Conservation (phyloP, 1,284 basidiomycete genomes). For the Rhodotorula sp. region DNA sequence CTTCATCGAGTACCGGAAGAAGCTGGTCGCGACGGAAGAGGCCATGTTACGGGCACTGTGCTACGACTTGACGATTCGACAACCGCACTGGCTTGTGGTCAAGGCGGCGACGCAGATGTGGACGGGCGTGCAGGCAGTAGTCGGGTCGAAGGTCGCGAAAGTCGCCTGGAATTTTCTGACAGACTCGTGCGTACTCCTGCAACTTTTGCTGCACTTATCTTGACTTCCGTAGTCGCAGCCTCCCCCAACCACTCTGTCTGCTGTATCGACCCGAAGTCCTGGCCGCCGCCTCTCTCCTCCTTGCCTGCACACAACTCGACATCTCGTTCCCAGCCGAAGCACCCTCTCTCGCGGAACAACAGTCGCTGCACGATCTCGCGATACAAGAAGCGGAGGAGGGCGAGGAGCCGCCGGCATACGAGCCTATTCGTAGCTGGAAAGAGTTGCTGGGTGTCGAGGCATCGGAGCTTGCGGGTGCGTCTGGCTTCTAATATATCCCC, state of each 20-base stretch:
- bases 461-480: constrained; percentile 23
- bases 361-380: constrained; percentile 7
- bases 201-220: background rate
- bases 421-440: constrained; percentile 18
- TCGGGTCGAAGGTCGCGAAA: constrained; percentile 7
- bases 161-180: constrained; percentile 33
- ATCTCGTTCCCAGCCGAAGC: constrained; percentile 6
- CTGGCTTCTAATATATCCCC: too few relatives aligned
- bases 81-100: constrained; percentile 39
- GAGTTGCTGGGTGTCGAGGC: constrained; percentile 22
- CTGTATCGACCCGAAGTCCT: constrained; percentile 20
- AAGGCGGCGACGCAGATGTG: constrained; percentile 15
- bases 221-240: background rate
- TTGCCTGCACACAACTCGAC: constrained; percentile 19
- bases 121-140: constrained; percentile 3
- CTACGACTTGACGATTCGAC: constrained; percentile 43
- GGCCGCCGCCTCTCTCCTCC: constrained; percentile 25
- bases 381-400: constrained; percentile 28
- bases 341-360: constrained; percentile 2
- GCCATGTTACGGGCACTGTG: constrained; percentile 41
- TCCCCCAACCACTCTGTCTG: constrained; percentile 15
- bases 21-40: constrained; percentile 43
- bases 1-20: constrained; percentile 24
- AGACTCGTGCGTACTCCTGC: constrained; percentile 34
- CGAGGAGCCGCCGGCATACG: constrained; percentile 23